Evolutionary conservation across 2,329 filamentous ascomycete genomes (phyloP).

Genomic region (Ophiosphaerella korrae): DNA sequence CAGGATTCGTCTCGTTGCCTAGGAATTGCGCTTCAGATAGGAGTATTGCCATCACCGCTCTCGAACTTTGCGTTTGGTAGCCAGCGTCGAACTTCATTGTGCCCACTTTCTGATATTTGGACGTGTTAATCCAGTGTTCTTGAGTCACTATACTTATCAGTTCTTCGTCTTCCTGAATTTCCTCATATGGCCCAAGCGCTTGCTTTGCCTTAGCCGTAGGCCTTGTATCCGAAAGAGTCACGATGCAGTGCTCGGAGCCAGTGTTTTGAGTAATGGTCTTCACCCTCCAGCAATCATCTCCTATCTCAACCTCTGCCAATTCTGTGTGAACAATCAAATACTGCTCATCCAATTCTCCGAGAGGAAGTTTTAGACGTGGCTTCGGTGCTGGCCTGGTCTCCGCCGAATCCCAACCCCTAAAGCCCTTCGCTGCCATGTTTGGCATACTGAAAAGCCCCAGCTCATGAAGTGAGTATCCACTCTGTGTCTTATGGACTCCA

Average conservation of each 20-base stretch:
- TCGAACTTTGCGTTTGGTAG: not conserved
- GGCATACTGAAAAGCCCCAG: not conserved
- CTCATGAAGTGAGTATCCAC: not conserved
- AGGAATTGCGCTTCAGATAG: conserved; percentile 9
- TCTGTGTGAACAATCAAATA: no score
- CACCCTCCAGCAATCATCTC: not conserved
- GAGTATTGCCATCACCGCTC: not conserved
- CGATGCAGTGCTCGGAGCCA: not conserved
- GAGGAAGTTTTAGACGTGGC: not conserved
- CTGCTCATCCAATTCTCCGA: no score
- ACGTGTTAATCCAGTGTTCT: not conserved
- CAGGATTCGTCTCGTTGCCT: conserved; percentile 1
- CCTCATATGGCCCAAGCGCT: not conserved
- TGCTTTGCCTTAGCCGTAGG: not conserved
- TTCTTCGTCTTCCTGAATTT: not conserved
- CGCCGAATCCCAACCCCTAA: not conserved
- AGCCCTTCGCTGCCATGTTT: not conserved
- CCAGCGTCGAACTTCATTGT: not conserved
- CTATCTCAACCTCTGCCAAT: not conserved
- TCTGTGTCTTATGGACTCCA: not conserved
- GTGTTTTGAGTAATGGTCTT: not conserved
- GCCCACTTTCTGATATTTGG: not conserved
- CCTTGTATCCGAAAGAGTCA: not conserved
- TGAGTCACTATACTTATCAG: not conserved
- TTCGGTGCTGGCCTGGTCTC: not conserved